Evolutionary conservation across 495 filamentous ascomycete genomes (phyloP).

Genomic region (Xylaria intraflava): DNA sequence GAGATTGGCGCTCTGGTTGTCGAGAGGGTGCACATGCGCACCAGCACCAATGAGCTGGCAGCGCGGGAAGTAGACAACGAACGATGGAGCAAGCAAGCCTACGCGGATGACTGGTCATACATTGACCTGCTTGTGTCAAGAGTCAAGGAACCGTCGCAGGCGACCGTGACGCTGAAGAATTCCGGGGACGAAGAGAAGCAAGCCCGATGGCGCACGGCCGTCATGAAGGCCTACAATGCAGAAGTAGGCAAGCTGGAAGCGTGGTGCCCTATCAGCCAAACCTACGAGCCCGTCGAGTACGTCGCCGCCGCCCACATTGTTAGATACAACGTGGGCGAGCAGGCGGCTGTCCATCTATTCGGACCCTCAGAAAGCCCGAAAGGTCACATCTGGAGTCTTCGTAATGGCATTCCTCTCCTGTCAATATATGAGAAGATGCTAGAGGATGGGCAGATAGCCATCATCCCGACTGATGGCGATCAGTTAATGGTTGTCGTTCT

Average conservation of each 20-base stretch:
- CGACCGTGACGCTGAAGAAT: background rate
- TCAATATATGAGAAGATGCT: background rate
- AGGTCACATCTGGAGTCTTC: background rate
- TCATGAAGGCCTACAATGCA: background rate
- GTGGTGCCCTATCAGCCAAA: background rate
- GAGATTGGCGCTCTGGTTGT: no score
- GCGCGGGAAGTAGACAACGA: no score
- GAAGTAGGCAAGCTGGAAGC: background rate
- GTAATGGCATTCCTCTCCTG: background rate
- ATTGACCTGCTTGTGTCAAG: background rate
- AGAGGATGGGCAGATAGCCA: background rate
- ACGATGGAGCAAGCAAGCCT: no score
- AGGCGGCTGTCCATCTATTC: background rate
- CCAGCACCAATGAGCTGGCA: no score
- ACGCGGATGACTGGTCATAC: background rate
- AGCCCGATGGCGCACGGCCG: background rate
- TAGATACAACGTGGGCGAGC: background rate
- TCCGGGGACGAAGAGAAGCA: background rate
- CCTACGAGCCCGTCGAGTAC: background rate
- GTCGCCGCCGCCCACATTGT: conserved; percentile 29
- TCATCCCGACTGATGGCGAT: background rate
- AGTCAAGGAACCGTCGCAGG: background rate
- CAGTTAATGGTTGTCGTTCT: no score
- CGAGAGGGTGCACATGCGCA: no score
- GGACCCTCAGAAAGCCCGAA: background rate